Conservation (phyloP, 78 protist species). For the Acrasis kona region DNA sequence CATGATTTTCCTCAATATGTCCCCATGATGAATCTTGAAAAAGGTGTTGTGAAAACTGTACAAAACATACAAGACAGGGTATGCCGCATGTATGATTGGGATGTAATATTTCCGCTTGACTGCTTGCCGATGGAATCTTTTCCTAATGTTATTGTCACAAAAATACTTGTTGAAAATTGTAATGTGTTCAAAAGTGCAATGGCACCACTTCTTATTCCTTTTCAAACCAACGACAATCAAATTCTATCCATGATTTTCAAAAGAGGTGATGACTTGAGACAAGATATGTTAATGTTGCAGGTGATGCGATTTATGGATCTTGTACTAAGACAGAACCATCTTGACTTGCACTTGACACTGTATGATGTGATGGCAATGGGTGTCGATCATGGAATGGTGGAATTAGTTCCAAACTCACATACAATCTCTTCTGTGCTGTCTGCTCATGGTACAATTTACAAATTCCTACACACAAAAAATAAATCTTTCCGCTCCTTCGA, state of each 20-base stretch:
- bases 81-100: too few species aligned
- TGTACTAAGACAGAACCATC: constrained; percentile 50
- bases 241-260: constrained; percentile 61
- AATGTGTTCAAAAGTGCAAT: background rate
- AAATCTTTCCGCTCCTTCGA: constrained; percentile 23
- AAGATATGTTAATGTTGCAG: constrained; percentile 91
- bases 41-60: too few species aligned
- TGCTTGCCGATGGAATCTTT: too few species aligned
- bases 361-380: constrained; percentile 84
- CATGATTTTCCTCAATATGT: too few species aligned
- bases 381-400: constrained; percentile 50
- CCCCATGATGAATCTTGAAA: too few species aligned
- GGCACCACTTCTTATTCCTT: background rate
- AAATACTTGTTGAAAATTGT: background rate
- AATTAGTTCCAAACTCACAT: constrained; percentile 13
- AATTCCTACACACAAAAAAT: constrained; percentile 18
- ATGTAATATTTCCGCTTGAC: too few species aligned
- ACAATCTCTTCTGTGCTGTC: constrained; percentile 38
- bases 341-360: constrained; percentile 85
- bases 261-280: constrained; percentile 89
- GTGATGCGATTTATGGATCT: constrained; percentile 81
- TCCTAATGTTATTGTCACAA: background rate
- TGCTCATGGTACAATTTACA: constrained; percentile 36
- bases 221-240: background rate
- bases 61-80: too few species aligned